These are phyloP conservation scores for Backusella liffmaniae DNA, from an alignment of 192 early-diverging fungal species.

Conservation along the genomic window DNA sequence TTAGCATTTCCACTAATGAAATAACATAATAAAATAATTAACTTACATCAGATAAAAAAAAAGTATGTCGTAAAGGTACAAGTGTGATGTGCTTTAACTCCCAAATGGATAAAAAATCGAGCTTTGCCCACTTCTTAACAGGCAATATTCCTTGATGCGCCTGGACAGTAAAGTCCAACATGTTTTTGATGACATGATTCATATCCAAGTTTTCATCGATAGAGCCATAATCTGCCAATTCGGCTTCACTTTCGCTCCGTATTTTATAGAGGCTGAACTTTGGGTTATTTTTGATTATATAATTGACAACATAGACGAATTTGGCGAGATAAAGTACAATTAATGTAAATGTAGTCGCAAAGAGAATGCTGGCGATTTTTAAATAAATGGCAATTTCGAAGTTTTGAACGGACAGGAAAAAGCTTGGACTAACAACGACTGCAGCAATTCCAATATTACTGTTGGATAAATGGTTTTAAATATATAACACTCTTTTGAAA, in stretches of 20 bases:
- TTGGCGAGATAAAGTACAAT: slow-evolving; percentile 20
- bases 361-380: slow-evolving; percentile 11
- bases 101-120: slow-evolving; percentile 30
- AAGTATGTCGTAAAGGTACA: slow-evolving; percentile 18
- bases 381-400: slow-evolving; percentile 21
- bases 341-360: slow-evolving; percentile 17
- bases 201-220: not conserved
- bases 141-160: slow-evolving; percentile 28
- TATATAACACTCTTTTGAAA: not conserved
- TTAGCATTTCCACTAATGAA: not conserved
- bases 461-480: not conserved
- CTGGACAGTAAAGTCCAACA: slow-evolving; percentile 11
- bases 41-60: slow-evolving; percentile 29
- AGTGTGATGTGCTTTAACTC: slow-evolving; percentile 30
- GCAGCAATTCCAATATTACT: slow-evolving; percentile 24
- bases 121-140: slow-evolving; percentile 19
- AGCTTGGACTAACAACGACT: not conserved
- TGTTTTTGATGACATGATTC: slow-evolving; percentile 13
- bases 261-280: slow-evolving; percentile 4
- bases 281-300: not conserved
- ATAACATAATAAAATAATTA: not conserved
- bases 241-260: not conserved
- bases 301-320: not conserved
- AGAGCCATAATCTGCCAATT: not conserved
- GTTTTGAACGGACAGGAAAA: slow-evolving; percentile 15